These are phyloP conservation scores for Leishmania mexicana DNA, from an alignment of 208 protist species.

Conservation along the genomic window DNA sequence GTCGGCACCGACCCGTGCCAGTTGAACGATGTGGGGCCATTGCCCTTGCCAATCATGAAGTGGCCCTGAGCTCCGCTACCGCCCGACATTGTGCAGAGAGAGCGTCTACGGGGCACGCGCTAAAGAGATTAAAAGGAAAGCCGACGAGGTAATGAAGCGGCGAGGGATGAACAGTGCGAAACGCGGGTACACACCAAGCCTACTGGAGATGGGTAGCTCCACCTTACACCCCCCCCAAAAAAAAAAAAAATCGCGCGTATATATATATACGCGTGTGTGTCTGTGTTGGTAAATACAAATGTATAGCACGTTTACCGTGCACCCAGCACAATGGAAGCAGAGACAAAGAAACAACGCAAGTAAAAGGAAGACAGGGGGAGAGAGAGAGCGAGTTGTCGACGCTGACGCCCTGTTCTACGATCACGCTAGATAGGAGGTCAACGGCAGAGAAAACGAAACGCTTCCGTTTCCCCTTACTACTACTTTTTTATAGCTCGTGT, in stretches of 20 bases:
- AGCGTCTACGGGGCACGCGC: background rate
- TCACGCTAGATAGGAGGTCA: background rate
- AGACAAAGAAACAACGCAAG: background rate
- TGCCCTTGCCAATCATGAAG: slow-evolving; percentile 36
- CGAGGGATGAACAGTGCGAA: background rate
- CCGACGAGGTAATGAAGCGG: background rate
- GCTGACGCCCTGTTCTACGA: background rate
- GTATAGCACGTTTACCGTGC: background rate
- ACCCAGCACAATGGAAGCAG: background rate
- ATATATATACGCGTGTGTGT: background rate
- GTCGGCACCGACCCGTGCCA: slow-evolving; percentile 83
- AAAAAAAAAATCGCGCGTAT: background rate
- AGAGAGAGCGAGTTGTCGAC: background rate
- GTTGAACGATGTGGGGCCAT: slow-evolving; percentile 72
- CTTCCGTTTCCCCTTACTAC: background rate
- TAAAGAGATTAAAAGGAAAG: background rate
- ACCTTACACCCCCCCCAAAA: too few relatives aligned
- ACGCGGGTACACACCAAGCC: background rate
- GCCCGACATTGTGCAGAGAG: slow-evolving; percentile 38
- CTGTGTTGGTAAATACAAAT: background rate
- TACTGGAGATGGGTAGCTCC: background rate
- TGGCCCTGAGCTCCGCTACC: slow-evolving; percentile 43
- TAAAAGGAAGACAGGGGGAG: background rate
- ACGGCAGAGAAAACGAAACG: background rate
- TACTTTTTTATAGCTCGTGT: background rate